A percentile compares a stretch with the other conserved stretches of the same genome.
These are phyloP conservation scores for Chrysoporthe puriensis DNA, from an alignment of 2,329 filamentous ascomycete species.

Conservation along the genomic window DNA sequence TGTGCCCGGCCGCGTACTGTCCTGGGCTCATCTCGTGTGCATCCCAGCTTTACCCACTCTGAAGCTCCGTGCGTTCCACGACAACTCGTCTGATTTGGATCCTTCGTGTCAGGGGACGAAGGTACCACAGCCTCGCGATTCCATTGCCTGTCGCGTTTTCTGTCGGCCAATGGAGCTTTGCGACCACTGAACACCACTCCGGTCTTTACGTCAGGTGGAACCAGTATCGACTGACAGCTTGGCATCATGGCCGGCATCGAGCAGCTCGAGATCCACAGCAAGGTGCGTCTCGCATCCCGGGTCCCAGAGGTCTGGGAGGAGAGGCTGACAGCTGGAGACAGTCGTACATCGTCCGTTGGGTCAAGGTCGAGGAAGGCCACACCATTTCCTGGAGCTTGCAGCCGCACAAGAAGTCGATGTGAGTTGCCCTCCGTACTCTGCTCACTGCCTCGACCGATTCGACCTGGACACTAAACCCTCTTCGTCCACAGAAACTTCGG, in stretches of 20 bases:
- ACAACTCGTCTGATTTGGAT: not conserved
- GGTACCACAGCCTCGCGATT: conserved; percentile 6
- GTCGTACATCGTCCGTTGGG: conserved; percentile 98
- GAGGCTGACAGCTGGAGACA: conserved; percentile 45
- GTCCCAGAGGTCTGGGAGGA: not conserved
- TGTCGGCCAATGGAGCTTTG: conserved; percentile 21
- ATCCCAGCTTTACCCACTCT: not conserved
- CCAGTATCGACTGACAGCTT: conserved; percentile 2
- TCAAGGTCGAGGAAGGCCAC: conserved; percentile 85
- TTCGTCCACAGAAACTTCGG: conserved; percentile 74
- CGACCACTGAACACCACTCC: conserved; percentile 10
- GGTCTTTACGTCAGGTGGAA: conserved; percentile 17
- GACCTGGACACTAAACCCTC: conserved; percentile 11
- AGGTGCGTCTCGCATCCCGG: conserved; percentile 61
- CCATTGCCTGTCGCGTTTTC: too few species aligned
- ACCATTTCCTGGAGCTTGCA: conserved; percentile 98
- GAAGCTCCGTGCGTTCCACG: conserved; percentile 4
- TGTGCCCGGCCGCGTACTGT: not conserved
- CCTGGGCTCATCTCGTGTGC: not conserved
- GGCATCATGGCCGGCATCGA: conserved; percentile 86
- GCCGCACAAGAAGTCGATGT: conserved; percentile 96
- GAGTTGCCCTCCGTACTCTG: conserved; percentile 33
- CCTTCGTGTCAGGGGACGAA: not conserved
- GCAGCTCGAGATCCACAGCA: conserved; percentile 95
- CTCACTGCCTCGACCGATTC: not conserved